These are phyloP conservation scores for Spizellomyces punctatus DNA, from an alignment of 192 early-diverging fungal genomes.

Conservation along the genomic window DNA sequence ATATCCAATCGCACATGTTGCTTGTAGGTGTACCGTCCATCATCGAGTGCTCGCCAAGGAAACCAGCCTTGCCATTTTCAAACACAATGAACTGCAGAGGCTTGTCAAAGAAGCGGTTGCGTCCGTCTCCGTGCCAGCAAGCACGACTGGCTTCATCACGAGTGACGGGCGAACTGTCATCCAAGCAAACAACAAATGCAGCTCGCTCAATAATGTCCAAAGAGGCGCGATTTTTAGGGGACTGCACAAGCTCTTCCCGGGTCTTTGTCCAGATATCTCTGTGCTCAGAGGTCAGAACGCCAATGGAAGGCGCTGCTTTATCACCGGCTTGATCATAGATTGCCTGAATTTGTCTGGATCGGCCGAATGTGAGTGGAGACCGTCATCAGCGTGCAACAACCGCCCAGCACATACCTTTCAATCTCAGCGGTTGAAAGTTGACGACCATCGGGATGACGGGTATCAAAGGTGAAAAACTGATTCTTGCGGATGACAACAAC, in stretches of 20 bases:
- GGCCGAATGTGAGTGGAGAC: not conserved
- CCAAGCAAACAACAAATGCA: slow-evolving; percentile 88
- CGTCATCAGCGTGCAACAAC: not conserved
- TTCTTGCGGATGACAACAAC: slow-evolving; percentile 88
- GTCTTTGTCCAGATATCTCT: slow-evolving; percentile 91
- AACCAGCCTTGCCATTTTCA: slow-evolving; percentile 97
- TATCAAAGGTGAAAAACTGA: slow-evolving; percentile 82
- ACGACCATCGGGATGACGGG: slow-evolving; percentile 69
- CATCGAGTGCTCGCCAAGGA: slow-evolving; percentile 81
- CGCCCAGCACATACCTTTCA: slow-evolving; percentile 41
- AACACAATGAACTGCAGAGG: slow-evolving; percentile 94
- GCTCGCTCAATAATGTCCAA: slow-evolving; percentile 85
- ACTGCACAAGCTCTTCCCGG: slow-evolving; percentile 67
- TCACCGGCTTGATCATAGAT: slow-evolving; percentile 72
- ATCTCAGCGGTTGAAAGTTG: slow-evolving; percentile 84
- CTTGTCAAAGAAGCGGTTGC: slow-evolving; percentile 98
- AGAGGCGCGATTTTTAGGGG: slow-evolving; percentile 69
- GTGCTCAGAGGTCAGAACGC: slow-evolving; percentile 90
- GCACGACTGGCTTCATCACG: slow-evolving; percentile 82
- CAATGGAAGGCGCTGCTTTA: slow-evolving; percentile 72
- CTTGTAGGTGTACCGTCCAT: slow-evolving; percentile 94
- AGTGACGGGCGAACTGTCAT: slow-evolving; percentile 84
- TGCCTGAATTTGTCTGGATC: slow-evolving; percentile 57
- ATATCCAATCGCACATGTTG: slow-evolving; percentile 80
- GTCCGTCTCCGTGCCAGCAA: slow-evolving; percentile 96